phyloP scores from a whole-genome alignment of 2,329 filamentous ascomycete genomes.

The Atkinsonella texensis region DNA sequence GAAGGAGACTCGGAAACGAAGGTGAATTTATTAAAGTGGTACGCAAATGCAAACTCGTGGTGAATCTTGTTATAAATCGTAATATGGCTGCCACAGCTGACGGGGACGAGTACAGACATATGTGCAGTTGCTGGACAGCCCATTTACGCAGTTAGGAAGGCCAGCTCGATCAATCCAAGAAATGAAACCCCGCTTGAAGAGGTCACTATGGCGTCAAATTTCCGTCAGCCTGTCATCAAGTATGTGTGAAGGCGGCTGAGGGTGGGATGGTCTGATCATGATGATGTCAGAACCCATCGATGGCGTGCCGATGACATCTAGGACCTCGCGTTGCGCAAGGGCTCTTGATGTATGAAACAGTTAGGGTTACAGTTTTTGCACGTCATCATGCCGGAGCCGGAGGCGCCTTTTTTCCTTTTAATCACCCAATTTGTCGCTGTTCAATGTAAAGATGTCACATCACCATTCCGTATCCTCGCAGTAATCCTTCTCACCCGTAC shows the following conservation, averaged over 20 bases:
- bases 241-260: neutral
- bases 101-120: neutral
- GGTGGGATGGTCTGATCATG: neutral
- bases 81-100: neutral
- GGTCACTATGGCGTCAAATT: neutral
- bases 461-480: too few relatives aligned
- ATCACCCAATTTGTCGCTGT: too few relatives aligned
- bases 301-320: neutral
- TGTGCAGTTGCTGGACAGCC: neutral
- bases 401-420: too few relatives aligned
- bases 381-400: neutral
- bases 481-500: too few relatives aligned
- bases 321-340: neutral
- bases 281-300: conserved; percentile 1
- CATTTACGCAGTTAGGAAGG: too few relatives aligned
- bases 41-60: neutral
- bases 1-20: neutral
- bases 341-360: neutral
- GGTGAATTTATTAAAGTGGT: neutral
- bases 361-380: neutral
- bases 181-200: neutral
- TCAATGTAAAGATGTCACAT: too few relatives aligned
- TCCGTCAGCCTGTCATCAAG: neutral
- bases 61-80: neutral
- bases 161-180: neutral